Evolutionary conservation across 1,284 basidiomycete genomes (phyloP).

Genomic region (Apiotrichum brassicae): DNA sequence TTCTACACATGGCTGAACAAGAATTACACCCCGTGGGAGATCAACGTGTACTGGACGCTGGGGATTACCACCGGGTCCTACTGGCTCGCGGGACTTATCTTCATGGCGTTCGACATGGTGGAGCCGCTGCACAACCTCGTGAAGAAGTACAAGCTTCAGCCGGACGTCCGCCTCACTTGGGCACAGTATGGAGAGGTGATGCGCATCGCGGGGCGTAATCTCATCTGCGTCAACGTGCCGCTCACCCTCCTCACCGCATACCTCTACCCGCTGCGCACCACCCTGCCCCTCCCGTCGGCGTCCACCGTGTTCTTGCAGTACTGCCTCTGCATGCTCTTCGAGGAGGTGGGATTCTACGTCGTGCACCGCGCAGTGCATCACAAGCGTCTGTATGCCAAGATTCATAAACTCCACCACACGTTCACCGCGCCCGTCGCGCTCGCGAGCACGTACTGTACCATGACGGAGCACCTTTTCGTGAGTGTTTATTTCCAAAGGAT

Average conservation of each 20-base stretch:
- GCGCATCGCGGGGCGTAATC: conserved; percentile 8
- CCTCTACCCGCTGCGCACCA: conserved; percentile 1
- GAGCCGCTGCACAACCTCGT: conserved; percentile 11
- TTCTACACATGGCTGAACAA: conserved; percentile 13
- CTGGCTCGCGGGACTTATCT: conserved; percentile 10
- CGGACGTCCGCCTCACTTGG: conserved; percentile 13
- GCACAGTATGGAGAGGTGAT: conserved; percentile 11
- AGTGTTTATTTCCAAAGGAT: too few relatives aligned
- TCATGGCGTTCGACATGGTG: conserved; percentile 14
- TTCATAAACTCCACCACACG: conserved; percentile 20
- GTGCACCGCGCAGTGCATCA: conserved; percentile 14
- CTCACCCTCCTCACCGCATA: neutral
- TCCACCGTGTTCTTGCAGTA: conserved; percentile 10
- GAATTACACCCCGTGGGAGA: conserved; percentile 10
- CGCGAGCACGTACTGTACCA: conserved; percentile 15
- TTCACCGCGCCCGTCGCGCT: conserved; percentile 19
- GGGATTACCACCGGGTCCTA: conserved; percentile 9
- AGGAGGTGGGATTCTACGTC: conserved; percentile 17
- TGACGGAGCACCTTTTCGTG: conserved; percentile 16
- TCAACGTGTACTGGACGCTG: conserved; percentile 12
- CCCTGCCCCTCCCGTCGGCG: conserved; percentile 1
- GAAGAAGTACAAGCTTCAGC: conserved; percentile 15
- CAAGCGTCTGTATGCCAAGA: conserved; percentile 7
- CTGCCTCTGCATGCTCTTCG: conserved; percentile 13
- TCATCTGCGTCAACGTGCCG: conserved; percentile 10